Base-by-base conservation (phyloP, 495 filamentous ascomycete genomes). In the Talaromyces thailandensis region DNA sequence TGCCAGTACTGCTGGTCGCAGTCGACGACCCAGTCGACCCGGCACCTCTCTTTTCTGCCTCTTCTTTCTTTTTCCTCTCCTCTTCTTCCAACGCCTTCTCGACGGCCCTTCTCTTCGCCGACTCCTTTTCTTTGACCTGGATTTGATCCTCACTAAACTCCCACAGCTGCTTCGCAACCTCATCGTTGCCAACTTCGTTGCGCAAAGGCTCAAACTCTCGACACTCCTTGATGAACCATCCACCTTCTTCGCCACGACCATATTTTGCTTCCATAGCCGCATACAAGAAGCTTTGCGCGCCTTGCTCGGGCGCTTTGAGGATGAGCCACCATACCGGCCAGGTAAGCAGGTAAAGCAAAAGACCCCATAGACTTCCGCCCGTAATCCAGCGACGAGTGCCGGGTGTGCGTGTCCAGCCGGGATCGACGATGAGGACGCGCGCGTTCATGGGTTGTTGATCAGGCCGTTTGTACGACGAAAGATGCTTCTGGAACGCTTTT, bases 301-400 rank as follows among this genome's bases (percentile, higher is more conserved):
- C 94, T 72, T 88, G 85, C 35, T 84, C 72, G 0, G 91, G 79
- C 51, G 87, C 90, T 71, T 98, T 99, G 14, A 99, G 79, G 3
- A 96, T 70, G 40, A 98, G 67, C 90, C 93, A 99, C 77, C 87
- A 90, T 12, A 96, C 62, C 2, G 87, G 82, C 79, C 89, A 98
- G 43, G 83, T 83, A 25, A 90, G 14, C 2, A 97, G 65, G 70
- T 99, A 99, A 12, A 92, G 4, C 1, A 85, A 63, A 14, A 99
- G 75, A 0, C 95, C 95, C 84, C 84, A 90, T 0, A 99, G 73
- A 8, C 86, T 88, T 1, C 95, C 94, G 32, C 90, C 79, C 0
- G 88, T 92, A 31, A 98, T 74, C 87, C 89, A 98, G 57, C 92
- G 81, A 37, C 90, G 81, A 73, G 84, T 95, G 1, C 94, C 94